Evolutionary conservation across 495 filamentous ascomycete species (phyloP).

Genomic region (Neurospora sp.): DNA sequence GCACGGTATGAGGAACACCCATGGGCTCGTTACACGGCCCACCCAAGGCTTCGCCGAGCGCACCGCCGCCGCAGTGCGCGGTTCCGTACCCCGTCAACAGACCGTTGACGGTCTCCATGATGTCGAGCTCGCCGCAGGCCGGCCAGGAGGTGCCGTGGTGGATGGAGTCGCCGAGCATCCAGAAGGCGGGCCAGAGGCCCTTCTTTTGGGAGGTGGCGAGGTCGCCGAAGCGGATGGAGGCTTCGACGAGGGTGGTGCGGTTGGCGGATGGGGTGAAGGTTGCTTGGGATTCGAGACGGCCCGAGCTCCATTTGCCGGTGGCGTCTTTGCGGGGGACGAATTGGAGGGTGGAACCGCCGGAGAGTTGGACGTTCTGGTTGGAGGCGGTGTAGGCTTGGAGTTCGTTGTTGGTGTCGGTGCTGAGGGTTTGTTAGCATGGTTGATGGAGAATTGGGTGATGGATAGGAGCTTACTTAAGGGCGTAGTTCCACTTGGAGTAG

Average conservation of each 20-base stretch:
- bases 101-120: constrained; percentile 43
- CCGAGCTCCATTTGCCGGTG: constrained; percentile 38
- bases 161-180: constrained; percentile 40
- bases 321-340: constrained; percentile 31
- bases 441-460: neutral
- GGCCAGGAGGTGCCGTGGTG: constrained; percentile 41
- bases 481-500: constrained; percentile 26
- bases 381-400: constrained; percentile 32
- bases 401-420: constrained; percentile 35
- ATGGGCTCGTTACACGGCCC: constrained; percentile 39
- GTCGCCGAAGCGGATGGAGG: constrained; percentile 32
- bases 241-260: constrained; percentile 30
- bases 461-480: constrained; percentile 17
- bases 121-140: constrained; percentile 41
- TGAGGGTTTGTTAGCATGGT: constrained; percentile 1
- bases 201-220: constrained; percentile 23
- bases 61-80: constrained; percentile 33
- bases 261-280: constrained; percentile 33
- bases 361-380: constrained; percentile 35
- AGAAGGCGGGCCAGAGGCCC: constrained; percentile 47
- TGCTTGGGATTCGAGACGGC: constrained; percentile 34
- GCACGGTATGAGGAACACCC: constrained; percentile 21
- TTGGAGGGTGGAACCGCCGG: constrained; percentile 36
- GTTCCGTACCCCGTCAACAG: constrained; percentile 34
- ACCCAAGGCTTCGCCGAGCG: constrained; percentile 22